Evolutionary conservation across 2,329 filamentous ascomycete genomes (phyloP), one percentile per base, ranked within the genome.

Genomic region (Pezicula carpinea): DNA sequence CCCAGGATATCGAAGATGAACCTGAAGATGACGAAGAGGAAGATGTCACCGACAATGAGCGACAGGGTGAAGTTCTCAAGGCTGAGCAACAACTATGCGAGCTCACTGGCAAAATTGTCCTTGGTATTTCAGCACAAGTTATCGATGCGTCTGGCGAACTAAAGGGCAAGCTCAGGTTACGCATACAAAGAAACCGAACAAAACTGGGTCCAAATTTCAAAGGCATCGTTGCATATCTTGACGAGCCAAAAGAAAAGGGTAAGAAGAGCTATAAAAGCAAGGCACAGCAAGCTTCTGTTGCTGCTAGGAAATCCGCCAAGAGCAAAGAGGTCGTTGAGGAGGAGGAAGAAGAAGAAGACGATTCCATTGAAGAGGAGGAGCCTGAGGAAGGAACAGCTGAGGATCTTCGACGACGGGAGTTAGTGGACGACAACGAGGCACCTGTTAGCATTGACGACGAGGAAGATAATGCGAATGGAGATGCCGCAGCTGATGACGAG

Each of bases 11-110:
- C 4, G 79, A 85, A 46, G 72, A 82, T 4, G 74, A 79, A 22
- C 72, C 77, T 2, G 81, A 82, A 48, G 83, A 78, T 5, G 77
- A 82, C 18, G 75, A 80, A 36, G 70, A 76, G 23, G 70, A 78
- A 50, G 71, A 71, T 17, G 62, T 79, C 35, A 72, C 79, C 23
- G 73, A 75, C 44, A 73, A 77, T 59, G 73, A 87, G 59, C 76
- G 80, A 48, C 72, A 80, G 55, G 76, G 83, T 40, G 76, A 78
- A 33, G 80, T 83, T 47, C 76, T 96, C 29, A 76, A 91, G 49
- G 83, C 89, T 0, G 93, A 97, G 66, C 86, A 92, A 62, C 80
- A 83, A 17, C 77, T 97, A 1, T 97, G 92, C 66, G 86, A 92
- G 58, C 74, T 96, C 21, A 84, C 91, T 0, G 85, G 83, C 52